Evolutionary conservation across 2,329 filamentous ascomycete species (phyloP), one percentile per base, ranked within the genome.

Genomic region (Pestalotiopsis sp.): DNA sequence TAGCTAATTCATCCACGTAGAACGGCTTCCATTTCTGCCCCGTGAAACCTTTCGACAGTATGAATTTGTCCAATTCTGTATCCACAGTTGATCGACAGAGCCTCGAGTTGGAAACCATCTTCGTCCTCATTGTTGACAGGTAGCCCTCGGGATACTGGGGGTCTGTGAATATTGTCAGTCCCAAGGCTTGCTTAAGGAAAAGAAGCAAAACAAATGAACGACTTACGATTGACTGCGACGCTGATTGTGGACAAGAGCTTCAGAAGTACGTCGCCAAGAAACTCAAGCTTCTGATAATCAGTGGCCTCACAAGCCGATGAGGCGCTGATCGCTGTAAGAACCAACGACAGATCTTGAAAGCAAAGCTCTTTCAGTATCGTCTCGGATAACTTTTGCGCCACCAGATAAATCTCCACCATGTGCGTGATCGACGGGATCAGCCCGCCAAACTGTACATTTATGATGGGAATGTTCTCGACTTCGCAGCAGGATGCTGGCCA

Each of bases 251-350:
- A 86, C 61, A 88, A 89, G 68, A 91, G 88, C 75, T 98, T 98
- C 49, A 98, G 84, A 1, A 97, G 84, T 0, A 90, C 90, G 75
- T 98, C 95, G 0, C 96, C 96, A 0, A 98, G 82, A 73, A 97
- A 97, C 77, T 98, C 96, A 0, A 97, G 83, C 2, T 92, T 85
- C 74, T 98, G 92, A 76, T 98, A 98, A 72, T 97, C 87, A 0
- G 84, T 85, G 1, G 81, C 78, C 62, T 90, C 89, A 2, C 79
- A 76, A 0, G 93, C 89, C 1, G 84, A 84, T 0, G 90, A 88
- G 0, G 93, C 84, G 65, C 87, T 92, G 64, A 97, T 91, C 1
- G 95, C 94, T 11, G 89, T 90, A 1, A 90, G 77, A 0, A 97
- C 76, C 41, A 92, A 81, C 0, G 81, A 79, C 3, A 88, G 71